phyloP scores from a whole-genome alignment of 805 yeast species.

The Cyberlindnera mycetangii region DNA sequence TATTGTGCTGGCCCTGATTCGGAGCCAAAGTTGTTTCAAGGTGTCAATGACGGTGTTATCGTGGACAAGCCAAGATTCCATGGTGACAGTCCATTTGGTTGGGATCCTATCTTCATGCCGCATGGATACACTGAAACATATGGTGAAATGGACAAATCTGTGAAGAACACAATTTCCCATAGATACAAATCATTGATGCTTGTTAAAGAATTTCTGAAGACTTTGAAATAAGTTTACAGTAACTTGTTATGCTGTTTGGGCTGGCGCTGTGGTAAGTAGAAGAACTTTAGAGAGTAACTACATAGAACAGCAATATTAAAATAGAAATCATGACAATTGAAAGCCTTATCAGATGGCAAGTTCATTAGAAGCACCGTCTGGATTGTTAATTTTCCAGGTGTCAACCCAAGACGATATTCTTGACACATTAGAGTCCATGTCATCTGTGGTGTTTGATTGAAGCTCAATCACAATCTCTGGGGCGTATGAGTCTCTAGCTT shows the following conservation, averaged over 20 bases:
- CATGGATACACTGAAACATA: conserved; percentile 70
- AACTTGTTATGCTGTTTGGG: too few relatives aligned
- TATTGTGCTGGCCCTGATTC: conserved; percentile 79
- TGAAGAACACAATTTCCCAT: conserved; percentile 83
- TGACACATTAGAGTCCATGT: conserved; percentile 79
- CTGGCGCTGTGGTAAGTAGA: background rate
- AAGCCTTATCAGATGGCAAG: conserved; percentile 13
- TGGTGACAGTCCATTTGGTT: conserved; percentile 86
- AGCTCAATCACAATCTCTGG: conserved; percentile 81
- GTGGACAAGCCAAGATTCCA: conserved; percentile 50
- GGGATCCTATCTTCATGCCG: conserved; percentile 92
- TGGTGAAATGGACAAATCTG: conserved; percentile 80
- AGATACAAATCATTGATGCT: conserved; percentile 79
- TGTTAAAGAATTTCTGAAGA: conserved; percentile 53
- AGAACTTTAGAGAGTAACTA: too few relatives aligned
- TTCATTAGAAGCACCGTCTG: conserved; percentile 59
- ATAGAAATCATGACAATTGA: background rate
- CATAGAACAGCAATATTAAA: background rate
- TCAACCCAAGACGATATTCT: conserved; percentile 73
- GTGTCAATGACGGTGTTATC: conserved; percentile 75
- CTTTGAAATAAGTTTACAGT: conserved; percentile 23
- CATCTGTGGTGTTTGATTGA: conserved; percentile 65
- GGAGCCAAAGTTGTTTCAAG: conserved; percentile 78
- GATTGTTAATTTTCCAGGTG: conserved; percentile 67
- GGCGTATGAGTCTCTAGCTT: conserved; percentile 80